Conservation (phyloP, 192 early-diverging fungal genomes). For the Coemansia sp. region DNA sequence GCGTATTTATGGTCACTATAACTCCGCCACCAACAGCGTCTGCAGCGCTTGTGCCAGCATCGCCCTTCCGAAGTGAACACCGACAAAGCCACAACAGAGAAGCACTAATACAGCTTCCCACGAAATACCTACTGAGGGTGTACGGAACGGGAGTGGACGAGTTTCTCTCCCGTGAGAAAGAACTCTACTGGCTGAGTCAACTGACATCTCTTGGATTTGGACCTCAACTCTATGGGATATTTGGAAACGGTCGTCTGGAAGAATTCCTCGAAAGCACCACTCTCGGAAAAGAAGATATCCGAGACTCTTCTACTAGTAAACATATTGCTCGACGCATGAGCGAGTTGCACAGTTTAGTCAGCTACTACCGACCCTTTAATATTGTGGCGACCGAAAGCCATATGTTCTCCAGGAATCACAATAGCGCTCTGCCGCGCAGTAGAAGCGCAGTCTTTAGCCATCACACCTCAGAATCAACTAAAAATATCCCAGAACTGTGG, state of each 20-base stretch:
- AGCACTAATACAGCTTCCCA: slow-evolving; percentile 6
- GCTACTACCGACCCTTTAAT: slow-evolving; percentile 57
- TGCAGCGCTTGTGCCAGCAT: slow-evolving; percentile 5
- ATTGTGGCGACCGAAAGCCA: background rate
- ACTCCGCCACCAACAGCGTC: slow-evolving; percentile 23
- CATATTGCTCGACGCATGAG: slow-evolving; percentile 73
- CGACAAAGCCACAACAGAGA: background rate
- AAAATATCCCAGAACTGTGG: slow-evolving; percentile 63
- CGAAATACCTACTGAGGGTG: slow-evolving; percentile 65
- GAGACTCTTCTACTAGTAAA: slow-evolving; percentile 60
- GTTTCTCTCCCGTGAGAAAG: slow-evolving; percentile 74
- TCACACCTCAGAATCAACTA: background rate
- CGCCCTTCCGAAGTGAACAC: slow-evolving; percentile 7
- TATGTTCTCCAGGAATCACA: too few relatives aligned
- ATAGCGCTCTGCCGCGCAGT: too few relatives aligned
- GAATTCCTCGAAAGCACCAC: slow-evolving; percentile 77
- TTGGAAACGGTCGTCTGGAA: slow-evolving; percentile 84
- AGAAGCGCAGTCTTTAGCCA: slow-evolving; percentile 2
- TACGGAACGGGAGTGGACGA: slow-evolving; percentile 82
- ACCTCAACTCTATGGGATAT: slow-evolving; percentile 70
- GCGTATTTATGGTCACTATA: slow-evolving; percentile 45
- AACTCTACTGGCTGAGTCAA: slow-evolving; percentile 74
- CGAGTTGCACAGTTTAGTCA: slow-evolving; percentile 71
- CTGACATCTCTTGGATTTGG: slow-evolving; percentile 72
- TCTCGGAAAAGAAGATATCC: slow-evolving; percentile 66